Evolutionary conservation across 371 early-diverging fungal genomes (phyloP), one percentile per base, ranked within the genome.

Genomic region (Amoeboradix gromovi): DNA sequence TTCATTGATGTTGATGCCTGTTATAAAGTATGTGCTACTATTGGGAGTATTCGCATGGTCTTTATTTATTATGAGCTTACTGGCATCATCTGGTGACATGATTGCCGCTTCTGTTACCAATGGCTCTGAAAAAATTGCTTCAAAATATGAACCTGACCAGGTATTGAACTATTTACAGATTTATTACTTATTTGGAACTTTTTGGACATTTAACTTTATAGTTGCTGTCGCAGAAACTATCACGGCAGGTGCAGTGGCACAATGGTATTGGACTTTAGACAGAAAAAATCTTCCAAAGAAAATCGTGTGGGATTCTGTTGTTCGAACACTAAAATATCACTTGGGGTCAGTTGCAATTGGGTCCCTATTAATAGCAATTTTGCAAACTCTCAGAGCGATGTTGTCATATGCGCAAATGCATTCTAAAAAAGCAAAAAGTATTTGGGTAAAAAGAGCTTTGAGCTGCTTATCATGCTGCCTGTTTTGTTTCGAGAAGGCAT

Each of bases 321-420:
- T 48, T 30, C 75, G 81, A 17, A 71, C 75, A 0, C 22, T 74
- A 67, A 67, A 76, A 1, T 82, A 80, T 71, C 81, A 81, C 72
- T 74, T 82, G n/a, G 82, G 82, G 16, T 78, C 79, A 0, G 66
- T 81, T 31, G 77, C 78, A 28, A 67, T 82, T 5, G 82, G 82
- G 0, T 76, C 79, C 5, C 31, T 82, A 28, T 67, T 81, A 22
- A 74, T 82, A 30, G 78, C 81, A 30, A 69, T 81, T 29, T 74
- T 79, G 1, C 77, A 80, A 69, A 68, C 77, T 28, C 70, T 80
- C 48, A 72, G 79, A 12, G 30, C 75, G 27, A 1, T 80, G 12
- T 67, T 80, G 17, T 29, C 48, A 31, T 66, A 77, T 31, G 28
- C 73, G 2, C 72, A 73, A 48, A 70, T 74, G 1, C 67, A 73